phyloP scores from a whole-genome alignment of 371 early-diverging fungal genomes.

The Syncephalis fuscata region DNA sequence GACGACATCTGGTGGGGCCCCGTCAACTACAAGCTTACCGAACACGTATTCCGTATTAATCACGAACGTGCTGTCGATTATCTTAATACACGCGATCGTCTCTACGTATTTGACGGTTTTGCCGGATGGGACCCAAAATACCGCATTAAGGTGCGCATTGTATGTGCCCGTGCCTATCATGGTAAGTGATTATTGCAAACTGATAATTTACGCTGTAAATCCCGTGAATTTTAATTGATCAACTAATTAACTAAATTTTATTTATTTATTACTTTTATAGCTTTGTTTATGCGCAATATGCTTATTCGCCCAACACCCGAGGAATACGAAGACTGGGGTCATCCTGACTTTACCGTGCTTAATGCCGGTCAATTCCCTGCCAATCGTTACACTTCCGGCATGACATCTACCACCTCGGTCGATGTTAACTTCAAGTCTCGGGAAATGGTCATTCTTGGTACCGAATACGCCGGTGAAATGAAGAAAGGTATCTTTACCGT shows the following conservation, averaged over 20 bases:
- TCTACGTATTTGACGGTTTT: constrained; percentile 91
- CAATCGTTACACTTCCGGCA: constrained; percentile 89
- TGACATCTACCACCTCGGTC: constrained; percentile 89
- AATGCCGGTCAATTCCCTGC: constrained; percentile 95
- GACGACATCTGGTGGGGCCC: constrained; percentile 98
- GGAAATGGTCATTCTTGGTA: constrained; percentile 85
- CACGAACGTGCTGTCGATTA: constrained; percentile 93
- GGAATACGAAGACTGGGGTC: constrained; percentile 77
- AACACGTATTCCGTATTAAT: constrained; percentile 82
- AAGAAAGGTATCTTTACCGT: constrained; percentile 96
- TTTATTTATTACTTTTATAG: constrained; percentile 8
- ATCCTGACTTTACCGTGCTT: constrained; percentile 92
- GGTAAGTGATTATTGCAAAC: no score
- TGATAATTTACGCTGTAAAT: no score
- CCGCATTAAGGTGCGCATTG: constrained; percentile 87
- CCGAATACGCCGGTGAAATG: constrained; percentile 98
- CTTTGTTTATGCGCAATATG: constrained; percentile 96
- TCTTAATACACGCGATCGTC: constrained; percentile 80
- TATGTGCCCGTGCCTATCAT: constrained; percentile 93
- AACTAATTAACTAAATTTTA: no score
- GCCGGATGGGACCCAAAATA: constrained; percentile 94
- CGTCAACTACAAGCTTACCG: constrained; percentile 80
- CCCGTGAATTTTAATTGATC: no score
- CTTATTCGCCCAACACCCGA: constrained; percentile 84
- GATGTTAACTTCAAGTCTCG: constrained; percentile 71